These are phyloP conservation scores for Helianthus tuberosus DNA, from an alignment of 129 eudicot genomes.

Conservation along the genomic window DNA sequence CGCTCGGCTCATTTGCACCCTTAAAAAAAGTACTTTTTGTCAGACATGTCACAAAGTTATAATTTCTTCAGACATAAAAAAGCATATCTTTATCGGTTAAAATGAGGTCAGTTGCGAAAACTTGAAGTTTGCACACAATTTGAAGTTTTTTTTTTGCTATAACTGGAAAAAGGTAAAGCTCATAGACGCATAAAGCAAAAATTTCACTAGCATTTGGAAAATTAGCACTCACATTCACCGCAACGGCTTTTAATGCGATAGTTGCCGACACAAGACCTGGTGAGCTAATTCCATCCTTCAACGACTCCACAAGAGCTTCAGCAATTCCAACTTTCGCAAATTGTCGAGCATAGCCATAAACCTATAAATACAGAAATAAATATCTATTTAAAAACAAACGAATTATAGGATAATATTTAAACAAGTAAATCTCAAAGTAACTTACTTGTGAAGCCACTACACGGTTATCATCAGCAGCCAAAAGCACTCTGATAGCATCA, in stretches of 20 bases:
- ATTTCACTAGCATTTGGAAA: neutral
- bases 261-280: conserved; percentile 75
- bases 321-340: conserved; percentile 87
- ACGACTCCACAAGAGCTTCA: conserved; percentile 79
- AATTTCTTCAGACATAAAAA: neutral
- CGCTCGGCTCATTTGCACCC: no score
- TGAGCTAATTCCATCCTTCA: conserved; percentile 60
- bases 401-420: neutral
- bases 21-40: no score
- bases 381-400: neutral
- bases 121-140: neutral
- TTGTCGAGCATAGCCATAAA: conserved; percentile 89
- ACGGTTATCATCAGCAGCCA: conserved; percentile 89
- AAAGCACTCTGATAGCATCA: conserved; percentile 82
- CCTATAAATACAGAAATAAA: conserved; percentile 46
- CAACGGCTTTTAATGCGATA: conserved; percentile 88
- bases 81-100: neutral
- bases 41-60: neutral
- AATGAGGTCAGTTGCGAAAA: neutral
- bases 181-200: neutral
- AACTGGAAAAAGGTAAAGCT: neutral
- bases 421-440: conserved; percentile 8
- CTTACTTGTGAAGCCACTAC: conserved; percentile 96
- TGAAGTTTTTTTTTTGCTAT: neutral
- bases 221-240: conserved; percentile 78